Conservation (phyloP, 2,329 filamentous ascomycete species). For the Amylocarpus encephaloides region DNA sequence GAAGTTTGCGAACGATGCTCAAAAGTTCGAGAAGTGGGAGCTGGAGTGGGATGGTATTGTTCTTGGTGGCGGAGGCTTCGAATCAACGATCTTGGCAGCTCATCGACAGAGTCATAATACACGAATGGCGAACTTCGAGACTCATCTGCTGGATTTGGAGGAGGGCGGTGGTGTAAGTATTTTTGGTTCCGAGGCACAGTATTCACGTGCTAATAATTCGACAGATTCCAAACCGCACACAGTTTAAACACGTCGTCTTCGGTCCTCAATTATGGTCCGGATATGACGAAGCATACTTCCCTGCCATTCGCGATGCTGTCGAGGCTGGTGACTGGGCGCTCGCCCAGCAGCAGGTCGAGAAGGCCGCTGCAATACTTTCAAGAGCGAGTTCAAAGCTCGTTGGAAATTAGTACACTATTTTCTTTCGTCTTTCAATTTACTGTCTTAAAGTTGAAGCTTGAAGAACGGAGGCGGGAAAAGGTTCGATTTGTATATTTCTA, state of each 20-base stretch:
- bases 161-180: slow-evolving; percentile 65
- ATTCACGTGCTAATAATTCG: slow-evolving; percentile 12
- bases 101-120: slow-evolving; percentile 72
- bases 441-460: too few species aligned
- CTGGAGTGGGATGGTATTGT: slow-evolving; percentile 68
- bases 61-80: slow-evolving; percentile 66
- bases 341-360: slow-evolving; percentile 63
- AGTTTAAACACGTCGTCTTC: slow-evolving; percentile 91
- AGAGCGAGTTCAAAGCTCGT: slow-evolving; percentile 42
- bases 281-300: slow-evolving; percentile 65
- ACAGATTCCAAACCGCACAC: slow-evolving; percentile 75
- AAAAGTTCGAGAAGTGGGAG: slow-evolving; percentile 70
- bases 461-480: too few species aligned
- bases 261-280: slow-evolving; percentile 74
- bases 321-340: slow-evolving; percentile 63
- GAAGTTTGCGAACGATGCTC: slow-evolving; percentile 52
- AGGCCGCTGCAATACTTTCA: slow-evolving; percentile 62
- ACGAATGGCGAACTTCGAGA: slow-evolving; percentile 76
- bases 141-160: slow-evolving; percentile 70
- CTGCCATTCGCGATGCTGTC: slow-evolving; percentile 77
- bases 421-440: not conserved
- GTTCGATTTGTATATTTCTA: too few species aligned
- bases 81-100: slow-evolving; percentile 60
- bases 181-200: not conserved
- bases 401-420: slow-evolving; percentile 14